Percentiles rank a stretch among this genome's conserved stretches.
Evolutionary conservation across 495 filamentous ascomycete species (phyloP).

Genomic region (Lasiosphaeria miniovina): DNA sequence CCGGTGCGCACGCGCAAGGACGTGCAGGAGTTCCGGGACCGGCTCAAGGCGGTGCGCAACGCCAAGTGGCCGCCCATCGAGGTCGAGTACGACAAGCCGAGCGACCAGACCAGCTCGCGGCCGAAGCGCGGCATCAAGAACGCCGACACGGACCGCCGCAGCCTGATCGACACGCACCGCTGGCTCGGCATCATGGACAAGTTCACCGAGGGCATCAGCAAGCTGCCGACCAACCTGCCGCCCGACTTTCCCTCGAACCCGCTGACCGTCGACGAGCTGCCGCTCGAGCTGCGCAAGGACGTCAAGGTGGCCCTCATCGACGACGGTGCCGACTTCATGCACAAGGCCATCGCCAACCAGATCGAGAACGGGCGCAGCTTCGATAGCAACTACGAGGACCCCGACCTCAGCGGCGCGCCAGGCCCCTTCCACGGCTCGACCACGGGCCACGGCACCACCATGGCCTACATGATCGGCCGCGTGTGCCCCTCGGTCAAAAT

Average conservation of each 20-base stretch:
- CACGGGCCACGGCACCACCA: constrained; percentile 40
- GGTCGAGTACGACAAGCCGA: too few relatives aligned
- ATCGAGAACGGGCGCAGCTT: constrained; percentile 9
- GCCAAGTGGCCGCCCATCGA: too few relatives aligned
- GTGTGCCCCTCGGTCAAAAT: constrained; percentile 35
- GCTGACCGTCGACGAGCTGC: background rate
- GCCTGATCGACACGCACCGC: too few relatives aligned
- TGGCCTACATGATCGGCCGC: constrained; percentile 35
- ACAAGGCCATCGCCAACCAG: background rate
- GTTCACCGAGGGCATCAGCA: background rate
- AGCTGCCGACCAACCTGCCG: background rate
- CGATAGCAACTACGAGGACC: constrained; percentile 13
- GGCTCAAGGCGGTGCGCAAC: too few relatives aligned
- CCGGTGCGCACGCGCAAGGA: too few relatives aligned
- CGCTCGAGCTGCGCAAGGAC: constrained; percentile 7
- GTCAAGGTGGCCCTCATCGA: constrained; percentile 42
- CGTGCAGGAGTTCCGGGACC: too few relatives aligned
- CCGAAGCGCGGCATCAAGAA: too few relatives aligned
- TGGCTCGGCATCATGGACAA: constrained; percentile 1
- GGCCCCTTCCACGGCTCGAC: constrained; percentile 32
- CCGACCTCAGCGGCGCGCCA: constrained; percentile 17
- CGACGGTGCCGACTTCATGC: constrained; percentile 34
- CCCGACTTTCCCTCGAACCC: background rate
- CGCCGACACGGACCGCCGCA: too few relatives aligned
- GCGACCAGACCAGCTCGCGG: too few relatives aligned